Percentiles rank a stretch among this genome's conserved stretches.
Conservation (phyloP, 768 basidiomycete genomes). For the Harrya chromipes region DNA sequence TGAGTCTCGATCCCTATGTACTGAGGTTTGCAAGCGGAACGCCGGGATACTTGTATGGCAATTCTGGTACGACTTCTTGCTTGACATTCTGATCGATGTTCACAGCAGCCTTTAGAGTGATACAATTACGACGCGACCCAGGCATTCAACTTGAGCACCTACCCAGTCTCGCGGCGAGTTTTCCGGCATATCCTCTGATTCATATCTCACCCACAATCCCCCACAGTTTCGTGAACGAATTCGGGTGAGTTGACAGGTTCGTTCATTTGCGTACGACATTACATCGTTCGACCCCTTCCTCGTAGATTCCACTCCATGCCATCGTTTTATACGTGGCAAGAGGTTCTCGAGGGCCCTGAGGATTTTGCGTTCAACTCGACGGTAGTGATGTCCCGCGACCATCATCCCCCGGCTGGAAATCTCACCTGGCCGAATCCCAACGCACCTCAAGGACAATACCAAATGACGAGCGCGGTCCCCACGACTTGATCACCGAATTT, state of each 20-base stretch:
- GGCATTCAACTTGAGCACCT: slow-evolving; percentile 54
- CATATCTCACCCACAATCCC: background rate
- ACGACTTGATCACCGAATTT: too few relatives aligned
- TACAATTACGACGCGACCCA: slow-evolving; percentile 53
- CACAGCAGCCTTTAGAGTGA: slow-evolving; percentile 36
- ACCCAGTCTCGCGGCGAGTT: slow-evolving; percentile 44
- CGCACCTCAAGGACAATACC: slow-evolving; percentile 47
- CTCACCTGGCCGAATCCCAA: slow-evolving; percentile 57
- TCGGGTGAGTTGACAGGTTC: slow-evolving; percentile 38
- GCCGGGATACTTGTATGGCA: slow-evolving; percentile 52
- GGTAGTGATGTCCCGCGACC: slow-evolving; percentile 53
- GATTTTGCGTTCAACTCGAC: slow-evolving; percentile 60
- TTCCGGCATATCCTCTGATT: background rate
- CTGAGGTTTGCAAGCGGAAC: slow-evolving; percentile 50
- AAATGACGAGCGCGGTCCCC: slow-evolving; percentile 52
- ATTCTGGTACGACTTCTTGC: slow-evolving; percentile 37
- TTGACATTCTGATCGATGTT: background rate
- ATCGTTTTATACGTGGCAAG: slow-evolving; percentile 59
- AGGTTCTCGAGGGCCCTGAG: slow-evolving; percentile 46
- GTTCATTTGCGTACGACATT: too few relatives aligned
- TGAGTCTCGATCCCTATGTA: slow-evolving; percentile 55
- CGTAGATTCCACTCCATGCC: slow-evolving; percentile 61
- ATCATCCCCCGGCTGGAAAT: slow-evolving; percentile 52
- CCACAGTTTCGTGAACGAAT: slow-evolving; percentile 54
- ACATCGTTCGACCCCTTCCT: too few relatives aligned